Evolutionary conservation across 768 basidiomycete genomes (phyloP), one percentile per base, ranked within the genome.

Genomic region (Pleurotus sapidus): DNA sequence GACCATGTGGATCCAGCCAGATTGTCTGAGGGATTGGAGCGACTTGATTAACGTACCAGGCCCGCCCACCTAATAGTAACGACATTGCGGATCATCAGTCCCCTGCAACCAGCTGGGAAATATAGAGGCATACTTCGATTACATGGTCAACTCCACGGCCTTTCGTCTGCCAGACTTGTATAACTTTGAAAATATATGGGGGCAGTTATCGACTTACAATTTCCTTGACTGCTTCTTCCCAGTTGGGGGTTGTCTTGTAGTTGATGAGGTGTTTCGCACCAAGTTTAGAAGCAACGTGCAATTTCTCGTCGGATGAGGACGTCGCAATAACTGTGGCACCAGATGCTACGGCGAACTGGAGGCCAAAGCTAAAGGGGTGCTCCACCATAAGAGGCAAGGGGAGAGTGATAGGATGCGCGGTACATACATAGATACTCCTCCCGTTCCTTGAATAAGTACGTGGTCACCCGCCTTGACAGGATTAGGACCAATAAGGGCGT

Each of bases 251-350:
- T 59, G 69, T 79, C 57, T 75, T 81, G 67, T 88, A 89, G 71
- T 88, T 87, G 71, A 89, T 84, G 17, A 80, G 61, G 55, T 84
- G 72, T 12, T 77, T 74, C 11, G 74, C 78, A 18, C 87, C 84
- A 17, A 86, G 76, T 45, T 75, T 75, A 46, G 72, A 68, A 7
- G 77, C 84, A 25, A 79, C 60, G 58, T 79, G 73, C 14, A 87
- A 73, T 62, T 89, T 90, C 47, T 78, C 75, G 61, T 88, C 84
- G 0, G 84, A 84, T 0, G 85, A 87, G 0, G 86, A 88, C 0
- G 87, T 89, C 24, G 77, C 76, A 61, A 90, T 86, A 57, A 87
- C 85, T 1, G 70, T 79, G 2, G 86, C 86, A 37, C 86, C 87
- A 6, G 82, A 75, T 2, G 83, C 81, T 43, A 84, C 76, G 2